These are phyloP conservation scores for Chlorella variabilis DNA, from an alignment of 163 green algal species.

Conservation along the genomic window DNA sequence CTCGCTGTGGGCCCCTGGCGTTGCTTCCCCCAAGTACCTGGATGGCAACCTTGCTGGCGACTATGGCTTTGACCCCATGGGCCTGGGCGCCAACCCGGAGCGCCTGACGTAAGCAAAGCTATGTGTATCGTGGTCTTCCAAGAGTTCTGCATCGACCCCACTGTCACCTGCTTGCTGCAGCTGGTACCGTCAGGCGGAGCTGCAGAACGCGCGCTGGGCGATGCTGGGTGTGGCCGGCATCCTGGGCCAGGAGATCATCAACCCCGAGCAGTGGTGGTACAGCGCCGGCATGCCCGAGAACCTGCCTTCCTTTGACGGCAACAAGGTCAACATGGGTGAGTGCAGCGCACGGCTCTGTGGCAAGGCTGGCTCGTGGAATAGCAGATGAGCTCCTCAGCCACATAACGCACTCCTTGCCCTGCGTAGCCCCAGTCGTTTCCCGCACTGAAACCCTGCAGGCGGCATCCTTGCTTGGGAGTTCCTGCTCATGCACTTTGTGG, in stretches of 20 bases:
- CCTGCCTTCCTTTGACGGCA: constrained; percentile 69
- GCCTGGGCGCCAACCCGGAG: constrained; percentile 56
- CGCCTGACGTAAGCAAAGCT: constrained; percentile 12
- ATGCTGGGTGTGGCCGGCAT: constrained; percentile 94
- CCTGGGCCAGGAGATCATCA: constrained; percentile 81
- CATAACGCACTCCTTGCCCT: no score
- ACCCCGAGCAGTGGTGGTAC: constrained; percentile 53
- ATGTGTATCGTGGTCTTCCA: neutral
- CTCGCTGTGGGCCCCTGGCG: constrained; percentile 24
- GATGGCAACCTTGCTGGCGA: constrained; percentile 68
- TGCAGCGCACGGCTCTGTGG: no score
- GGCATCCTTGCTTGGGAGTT: constrained; percentile 86
- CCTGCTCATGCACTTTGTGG: constrained; percentile 92
- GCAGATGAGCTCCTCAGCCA: no score
- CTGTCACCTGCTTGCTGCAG: neutral
- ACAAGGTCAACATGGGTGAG: constrained; percentile 72
- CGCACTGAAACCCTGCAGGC: no score
- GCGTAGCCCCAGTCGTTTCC: no score
- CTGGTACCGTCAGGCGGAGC: constrained; percentile 85
- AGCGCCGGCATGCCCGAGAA: constrained; percentile 78
- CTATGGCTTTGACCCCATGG: constrained; percentile 84
- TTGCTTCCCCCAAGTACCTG: constrained; percentile 75
- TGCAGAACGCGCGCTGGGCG: constrained; percentile 91
- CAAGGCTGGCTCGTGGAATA: no score
- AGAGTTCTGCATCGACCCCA: neutral